Conservation (phyloP, 176 grass and related monocot species). For the Bonia amplexicaulis region DNA sequence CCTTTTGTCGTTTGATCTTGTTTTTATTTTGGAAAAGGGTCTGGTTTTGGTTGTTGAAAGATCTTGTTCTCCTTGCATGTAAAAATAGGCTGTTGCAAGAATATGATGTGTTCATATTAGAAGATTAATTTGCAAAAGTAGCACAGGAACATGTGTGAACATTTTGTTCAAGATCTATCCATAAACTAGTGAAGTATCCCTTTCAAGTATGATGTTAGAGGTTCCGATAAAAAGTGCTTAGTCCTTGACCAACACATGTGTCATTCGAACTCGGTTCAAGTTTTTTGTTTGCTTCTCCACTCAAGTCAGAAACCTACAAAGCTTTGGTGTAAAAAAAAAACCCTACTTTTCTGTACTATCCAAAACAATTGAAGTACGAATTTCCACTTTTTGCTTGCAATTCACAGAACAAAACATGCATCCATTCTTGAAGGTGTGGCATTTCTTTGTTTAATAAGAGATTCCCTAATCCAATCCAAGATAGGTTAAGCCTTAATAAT, state of each 20-base stretch:
- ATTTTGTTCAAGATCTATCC: constrained; percentile 12
- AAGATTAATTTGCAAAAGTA: neutral
- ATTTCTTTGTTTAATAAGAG: constrained; percentile 12
- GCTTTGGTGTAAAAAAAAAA: neutral
- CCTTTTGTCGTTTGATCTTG: constrained; percentile 38
- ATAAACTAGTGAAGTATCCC: neutral
- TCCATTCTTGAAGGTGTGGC: constrained; percentile 18
- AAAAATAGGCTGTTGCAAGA: neutral
- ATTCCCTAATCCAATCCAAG: constrained; percentile 18
- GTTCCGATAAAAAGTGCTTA: constrained; percentile 27
- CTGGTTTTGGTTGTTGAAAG: constrained; percentile 7
- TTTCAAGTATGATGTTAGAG: constrained; percentile 18
- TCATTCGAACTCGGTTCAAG: neutral
- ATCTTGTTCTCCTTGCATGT: constrained; percentile 3
- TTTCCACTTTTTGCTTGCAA: neutral
- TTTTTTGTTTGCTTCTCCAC: constrained; percentile 12
- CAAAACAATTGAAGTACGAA: neutral
- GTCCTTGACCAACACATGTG: constrained; percentile 31
- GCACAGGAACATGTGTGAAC: neutral
- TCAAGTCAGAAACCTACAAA: neutral
- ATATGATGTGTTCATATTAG: neutral
- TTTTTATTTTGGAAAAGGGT: neutral
- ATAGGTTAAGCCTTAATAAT: neutral
- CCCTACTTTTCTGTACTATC: neutral
- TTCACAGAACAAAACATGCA: neutral